Evolutionary conservation across 768 basidiomycete species (phyloP).

Genomic region (Leccinum sublutescens): DNA sequence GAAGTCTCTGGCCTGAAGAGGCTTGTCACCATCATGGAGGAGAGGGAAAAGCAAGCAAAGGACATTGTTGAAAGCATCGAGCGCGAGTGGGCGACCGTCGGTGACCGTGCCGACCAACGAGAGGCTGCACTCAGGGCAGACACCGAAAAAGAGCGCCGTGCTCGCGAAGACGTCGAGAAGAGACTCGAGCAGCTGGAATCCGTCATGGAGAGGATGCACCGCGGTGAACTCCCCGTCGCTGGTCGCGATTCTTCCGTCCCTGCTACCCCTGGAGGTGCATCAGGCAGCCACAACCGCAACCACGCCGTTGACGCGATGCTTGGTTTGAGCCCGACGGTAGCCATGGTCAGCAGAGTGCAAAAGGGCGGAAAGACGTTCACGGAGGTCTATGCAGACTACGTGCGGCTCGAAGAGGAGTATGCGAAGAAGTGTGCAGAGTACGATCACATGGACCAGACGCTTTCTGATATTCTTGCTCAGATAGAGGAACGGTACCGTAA

Average conservation of each 20-base stretch:
- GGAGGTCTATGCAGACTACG: constrained; percentile 89
- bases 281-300: constrained; percentile 43
- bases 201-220: constrained; percentile 68
- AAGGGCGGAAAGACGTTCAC: constrained; percentile 88
- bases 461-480: constrained; percentile 79
- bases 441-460: constrained; percentile 77
- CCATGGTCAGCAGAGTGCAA: constrained; percentile 79
- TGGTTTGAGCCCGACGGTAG: constrained; percentile 83
- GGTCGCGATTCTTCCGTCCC: constrained; percentile 38
- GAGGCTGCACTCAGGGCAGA: constrained; percentile 69
- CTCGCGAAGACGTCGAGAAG: constrained; percentile 70
- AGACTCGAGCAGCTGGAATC: constrained; percentile 68
- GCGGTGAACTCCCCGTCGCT: constrained; percentile 67
- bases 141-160: constrained; percentile 65
- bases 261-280: constrained; percentile 43
- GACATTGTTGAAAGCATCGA: constrained; percentile 81
- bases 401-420: constrained; percentile 80
- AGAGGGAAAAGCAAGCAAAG: constrained; percentile 82
- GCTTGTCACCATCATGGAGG: constrained; percentile 82
- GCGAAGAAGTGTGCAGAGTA: constrained; percentile 78
- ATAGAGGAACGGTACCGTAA: constrained; percentile 78
- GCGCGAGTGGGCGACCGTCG: constrained; percentile 74
- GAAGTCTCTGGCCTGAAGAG: constrained; percentile 75
- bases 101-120: constrained; percentile 63
- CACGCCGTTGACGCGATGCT: constrained; percentile 54